Evolutionary conservation across 2,329 filamentous ascomycete species (phyloP), one percentile per base, ranked within the genome.

Genomic region (Arthrinium phaeospermum): DNA sequence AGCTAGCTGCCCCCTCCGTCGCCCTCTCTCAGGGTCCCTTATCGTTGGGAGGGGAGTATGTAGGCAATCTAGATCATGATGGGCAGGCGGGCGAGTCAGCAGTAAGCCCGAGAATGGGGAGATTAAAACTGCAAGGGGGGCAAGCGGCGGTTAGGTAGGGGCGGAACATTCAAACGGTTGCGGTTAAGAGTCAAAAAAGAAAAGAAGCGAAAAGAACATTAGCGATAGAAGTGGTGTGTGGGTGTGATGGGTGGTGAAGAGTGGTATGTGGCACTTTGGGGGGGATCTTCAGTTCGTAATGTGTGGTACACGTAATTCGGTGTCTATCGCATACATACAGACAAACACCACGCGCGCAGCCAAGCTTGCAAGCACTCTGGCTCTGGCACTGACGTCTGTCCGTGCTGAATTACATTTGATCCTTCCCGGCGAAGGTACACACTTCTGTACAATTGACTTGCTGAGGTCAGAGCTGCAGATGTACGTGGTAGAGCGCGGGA

Each of bases 31-130:
- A 30, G 51, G 51, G 51, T 30, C 51, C 49, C 49, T 53, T 53
- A 53, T 53, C 49, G 46, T 7, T 22, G 22, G 22, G 22, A 13
- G 22, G 19, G n/a, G 4, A 53, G 12, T 16, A 53, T 27, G 24
- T 10, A 53, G 19, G 3, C 53, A 61, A 37, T 61, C 53, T 61
- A 61, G 53, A 61, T 61, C 53, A 37, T 61, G 16, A 61, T 37
- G 30, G 53, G 53, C 53, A 61, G 22, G 34, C 30, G 53, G 53
- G 53, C 53, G 53, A 34, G 53, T 61, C 53, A 61, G 53, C 22
- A 61, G 16, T 61, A 61, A 22, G 53, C 53, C 53, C 53, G 53
- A 61, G 53, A n/a, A 61, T 10, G 6, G 53, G 53, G 53, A 61
- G 30, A 61, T 61, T 37, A 49, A n/a, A 8, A n/a, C 19, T 10